Base-by-base conservation (phyloP, 2,329 filamentous ascomycete species). In the Bertia moriformis region DNA sequence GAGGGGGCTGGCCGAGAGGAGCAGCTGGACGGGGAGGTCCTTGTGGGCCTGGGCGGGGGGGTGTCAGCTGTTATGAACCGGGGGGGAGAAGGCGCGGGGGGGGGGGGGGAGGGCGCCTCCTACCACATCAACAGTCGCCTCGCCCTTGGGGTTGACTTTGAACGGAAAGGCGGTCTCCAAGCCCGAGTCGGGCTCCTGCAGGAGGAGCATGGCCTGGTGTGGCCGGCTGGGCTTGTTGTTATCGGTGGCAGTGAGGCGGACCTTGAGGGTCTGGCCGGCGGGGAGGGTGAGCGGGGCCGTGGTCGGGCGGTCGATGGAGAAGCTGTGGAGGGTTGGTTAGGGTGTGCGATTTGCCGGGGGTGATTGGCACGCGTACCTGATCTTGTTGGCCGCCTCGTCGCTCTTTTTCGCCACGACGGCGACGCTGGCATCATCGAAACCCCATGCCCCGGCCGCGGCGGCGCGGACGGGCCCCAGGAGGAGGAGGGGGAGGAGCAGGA, bases 161-260 rank as follows among this genome's bases (percentile, higher is more conserved):
- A 98, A 69, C 1, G 87, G 77, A 51, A 89, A 94, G 1, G 88
- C 87, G 18, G 88, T 79, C 59, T 96, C 88, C 37, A 98, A 67
- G 22, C 84, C 85, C 7, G 78, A 79, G 13, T 68, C 63, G 7
- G 70, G 64, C 49, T 96, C 87, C 49, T 74, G 78, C 42, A 98
- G 61, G 14, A 91, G 69, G 39, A 98, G 69, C 65, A 95, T 95
- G 4, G 87, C 87, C 62, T 98, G 91, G 61, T 98, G 91, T 49
- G 91, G 86, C 47, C 83, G 77, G 68, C 86, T 89, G 37, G 74
- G 71, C 49, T 77, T 79, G 60, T 78, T 77, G 54, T 73, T 78
- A 52, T 94, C 85, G 55, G 82, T 81, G 4, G 85, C 72, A 20
- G 86, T 93, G 50, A 98, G 64, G 47, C 77, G 61, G 47, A 98